A percentile compares a stretch with the other conserved stretches of the same genome.
These are phyloP conservation scores for Pseudomonodictys pantanalensis DNA, from an alignment of 495 filamentous ascomycete species.

Conservation along the genomic window DNA sequence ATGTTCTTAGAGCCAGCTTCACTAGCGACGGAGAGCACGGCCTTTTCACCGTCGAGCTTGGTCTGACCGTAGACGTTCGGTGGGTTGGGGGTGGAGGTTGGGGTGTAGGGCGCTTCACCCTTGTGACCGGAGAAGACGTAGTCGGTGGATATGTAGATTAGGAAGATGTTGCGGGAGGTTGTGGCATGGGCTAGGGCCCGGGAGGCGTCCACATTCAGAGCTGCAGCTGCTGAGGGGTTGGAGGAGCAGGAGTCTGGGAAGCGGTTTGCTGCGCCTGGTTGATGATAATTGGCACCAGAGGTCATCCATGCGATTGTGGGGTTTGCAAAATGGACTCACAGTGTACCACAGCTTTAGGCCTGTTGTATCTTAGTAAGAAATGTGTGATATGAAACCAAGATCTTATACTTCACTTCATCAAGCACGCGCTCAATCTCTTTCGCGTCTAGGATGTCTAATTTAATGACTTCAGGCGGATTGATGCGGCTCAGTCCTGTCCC, in stretches of 20 bases:
- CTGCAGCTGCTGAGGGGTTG: constrained; percentile 71
- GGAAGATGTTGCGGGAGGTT: constrained; percentile 58
- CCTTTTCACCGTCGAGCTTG: constrained; percentile 80
- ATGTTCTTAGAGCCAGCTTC: constrained; percentile 4
- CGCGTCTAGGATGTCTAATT: constrained; percentile 66
- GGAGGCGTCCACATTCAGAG: constrained; percentile 73
- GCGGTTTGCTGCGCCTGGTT: constrained; percentile 79
- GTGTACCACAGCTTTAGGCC: constrained; percentile 79
- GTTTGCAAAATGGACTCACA: constrained; percentile 52
- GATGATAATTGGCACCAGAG: too few relatives aligned
- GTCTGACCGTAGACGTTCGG: constrained; percentile 86
- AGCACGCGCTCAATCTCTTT: constrained; percentile 61
- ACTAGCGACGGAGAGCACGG: constrained; percentile 52
- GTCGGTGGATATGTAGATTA: constrained; percentile 93
- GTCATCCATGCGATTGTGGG: not conserved
- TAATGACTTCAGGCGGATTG: constrained; percentile 67
- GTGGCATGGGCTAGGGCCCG: constrained; percentile 64
- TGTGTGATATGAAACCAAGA: not conserved
- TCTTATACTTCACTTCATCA: constrained; percentile 59
- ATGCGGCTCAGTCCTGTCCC: constrained; percentile 78
- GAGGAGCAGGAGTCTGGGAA: constrained; percentile 81
- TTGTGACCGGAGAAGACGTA: constrained; percentile 84
- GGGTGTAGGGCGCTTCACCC: constrained; percentile 83
- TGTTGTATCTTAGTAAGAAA: too few relatives aligned
- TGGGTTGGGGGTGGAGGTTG: constrained; percentile 60